Evolutionary conservation across 345 rosid species (phyloP), one percentile per base, ranked within the genome.

Genomic region (Limnanthes douglasii): DNA sequence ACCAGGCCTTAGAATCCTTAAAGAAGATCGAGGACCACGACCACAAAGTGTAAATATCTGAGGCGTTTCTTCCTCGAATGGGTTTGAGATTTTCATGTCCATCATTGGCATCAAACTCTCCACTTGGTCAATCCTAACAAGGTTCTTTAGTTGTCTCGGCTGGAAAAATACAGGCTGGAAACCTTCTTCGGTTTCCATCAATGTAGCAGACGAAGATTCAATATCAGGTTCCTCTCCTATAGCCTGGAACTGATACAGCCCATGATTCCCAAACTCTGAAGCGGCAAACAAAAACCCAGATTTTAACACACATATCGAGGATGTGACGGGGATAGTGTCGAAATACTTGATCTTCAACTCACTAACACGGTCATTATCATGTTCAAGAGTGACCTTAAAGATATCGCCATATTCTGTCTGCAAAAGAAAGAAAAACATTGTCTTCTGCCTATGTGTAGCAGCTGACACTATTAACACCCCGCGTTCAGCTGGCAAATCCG

Each of bases 21-120:
- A 54, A 6, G 96, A 77, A 3, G 98, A 90, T 21, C 98, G 86
- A 15, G 98, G 94, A 51, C 98, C 98, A 16, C 96, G 72, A 1
- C 98, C 98, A 48, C 98, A 90, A 10, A 90, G 74, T 4, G 85
- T 60, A 54, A 72, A 84, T 34, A 90, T 72, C 61, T 90, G 98
- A 30, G 98, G 92, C 3, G 96, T 81, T 58, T 90, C 98, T 52
- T 90, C 98, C 62, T 90, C 98, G n/a, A 84, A 90, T 19, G 84
- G 64, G 62, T 90, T 90, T 5, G 59, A 59, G 22, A 84, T 65
- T 56, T 80, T 90, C 94, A 90, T 84, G 56, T 90, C 98, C 96
- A 84, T 77, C 43, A 90, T 61, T 30, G 98, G 92, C 98, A 90
- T 90, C 69, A 90, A 60, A 53, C 98, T 90, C 67, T 74, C 94